These are phyloP conservation scores for Aspergillus sp. DNA, from an alignment of 2,329 filamentous ascomycete species.

Conservation along the genomic window DNA sequence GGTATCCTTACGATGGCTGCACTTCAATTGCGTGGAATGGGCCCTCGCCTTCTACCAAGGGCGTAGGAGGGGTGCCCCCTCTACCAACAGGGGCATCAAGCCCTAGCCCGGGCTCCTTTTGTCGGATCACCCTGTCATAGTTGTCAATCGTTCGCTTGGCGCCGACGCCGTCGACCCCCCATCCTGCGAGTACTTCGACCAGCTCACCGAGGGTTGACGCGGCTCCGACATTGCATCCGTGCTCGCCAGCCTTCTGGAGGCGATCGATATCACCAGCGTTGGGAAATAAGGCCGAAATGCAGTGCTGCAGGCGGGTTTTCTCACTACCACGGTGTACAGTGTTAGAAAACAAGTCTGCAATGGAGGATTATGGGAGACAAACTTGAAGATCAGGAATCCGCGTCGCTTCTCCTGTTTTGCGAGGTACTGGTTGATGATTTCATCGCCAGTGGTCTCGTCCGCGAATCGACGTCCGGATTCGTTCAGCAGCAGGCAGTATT, in stretches of 20 bases:
- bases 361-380: background rate
- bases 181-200: slow-evolving; percentile 16
- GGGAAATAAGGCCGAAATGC: slow-evolving; percentile 21
- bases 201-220: slow-evolving; percentile 18
- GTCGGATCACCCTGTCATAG: slow-evolving; percentile 20
- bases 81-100: slow-evolving; percentile 20
- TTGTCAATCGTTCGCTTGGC: slow-evolving; percentile 21
- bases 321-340: slow-evolving; percentile 16
- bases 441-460: slow-evolving; percentile 27
- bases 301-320: slow-evolving; percentile 22
- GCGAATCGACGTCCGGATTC: slow-evolving; percentile 22
- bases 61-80: slow-evolving; percentile 11
- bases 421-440: slow-evolving; percentile 29
- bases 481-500: slow-evolving; percentile 25
- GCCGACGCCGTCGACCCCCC: slow-evolving; percentile 22
- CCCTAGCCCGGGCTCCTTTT: slow-evolving; percentile 3
- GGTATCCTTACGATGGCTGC: slow-evolving; percentile 25
- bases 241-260: slow-evolving; percentile 24
- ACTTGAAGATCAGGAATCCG: slow-evolving; percentile 26
- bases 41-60: slow-evolving; percentile 25
- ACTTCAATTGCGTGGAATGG: slow-evolving; percentile 29
- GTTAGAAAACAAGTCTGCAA: background rate
- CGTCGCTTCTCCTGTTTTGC: slow-evolving; percentile 27
- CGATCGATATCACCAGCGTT: slow-evolving; percentile 29
- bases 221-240: slow-evolving; percentile 26